Evolutionary conservation across 2,329 filamentous ascomycete species (phyloP).

Genomic region (Nannizziopsis barbatae): DNA sequence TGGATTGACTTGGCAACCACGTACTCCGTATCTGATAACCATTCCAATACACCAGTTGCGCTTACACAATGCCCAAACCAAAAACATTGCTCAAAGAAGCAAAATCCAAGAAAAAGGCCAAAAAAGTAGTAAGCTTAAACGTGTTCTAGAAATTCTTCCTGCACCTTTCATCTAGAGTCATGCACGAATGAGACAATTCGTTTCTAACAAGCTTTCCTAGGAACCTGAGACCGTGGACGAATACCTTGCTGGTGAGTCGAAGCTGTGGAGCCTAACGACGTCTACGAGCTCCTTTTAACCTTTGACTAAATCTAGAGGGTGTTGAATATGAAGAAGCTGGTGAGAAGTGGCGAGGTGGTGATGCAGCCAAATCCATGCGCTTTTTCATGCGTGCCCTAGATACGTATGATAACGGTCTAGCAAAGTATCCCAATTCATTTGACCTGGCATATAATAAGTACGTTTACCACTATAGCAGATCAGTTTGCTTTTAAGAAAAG

Average conservation of each 20-base stretch:
- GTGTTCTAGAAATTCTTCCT: too few species aligned
- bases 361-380: slow-evolving; percentile 53
- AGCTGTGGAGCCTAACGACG: too few species aligned
- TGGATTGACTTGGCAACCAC: too few species aligned
- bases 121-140: slow-evolving; percentile 27
- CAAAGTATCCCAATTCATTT: slow-evolving; percentile 50
- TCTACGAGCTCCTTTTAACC: not conserved
- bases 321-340: slow-evolving; percentile 60
- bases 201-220: slow-evolving; percentile 9
- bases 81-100: slow-evolving; percentile 34
- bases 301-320: slow-evolving; percentile 36
- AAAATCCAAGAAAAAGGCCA: slow-evolving; percentile 34
- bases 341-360: slow-evolving; percentile 63
- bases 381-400: slow-evolving; percentile 53
- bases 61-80: slow-evolving; percentile 29
- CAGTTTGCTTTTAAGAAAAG: not conserved
- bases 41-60: not conserved
- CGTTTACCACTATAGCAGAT: slow-evolving; percentile 19
- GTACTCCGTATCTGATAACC: not conserved
- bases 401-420: slow-evolving; percentile 53
- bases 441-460: slow-evolving; percentile 68
- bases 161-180: too few species aligned
- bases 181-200: not conserved
- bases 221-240: slow-evolving; percentile 53
- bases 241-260: slow-evolving; percentile 46